phyloP scores from a whole-genome alignment of 2,329 filamentous ascomycete species.

The Ophiostoma sp. region DNA sequence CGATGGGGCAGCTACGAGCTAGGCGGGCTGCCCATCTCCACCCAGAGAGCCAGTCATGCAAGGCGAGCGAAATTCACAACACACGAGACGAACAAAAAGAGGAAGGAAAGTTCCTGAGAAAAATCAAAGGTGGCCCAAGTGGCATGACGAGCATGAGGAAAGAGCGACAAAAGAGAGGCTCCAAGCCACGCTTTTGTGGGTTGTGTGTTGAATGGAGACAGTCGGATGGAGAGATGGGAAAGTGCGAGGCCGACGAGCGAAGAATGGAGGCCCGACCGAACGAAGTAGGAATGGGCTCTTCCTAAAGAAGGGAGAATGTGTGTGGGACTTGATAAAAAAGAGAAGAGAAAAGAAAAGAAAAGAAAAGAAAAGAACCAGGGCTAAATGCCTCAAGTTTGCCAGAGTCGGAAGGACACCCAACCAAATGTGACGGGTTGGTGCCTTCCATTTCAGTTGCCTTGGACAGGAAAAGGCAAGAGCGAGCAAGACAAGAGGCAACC shows the following conservation, averaged over 20 bases:
- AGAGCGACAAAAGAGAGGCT: background rate
- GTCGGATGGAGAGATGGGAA: background rate
- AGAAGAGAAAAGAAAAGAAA: background rate
- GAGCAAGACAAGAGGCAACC: background rate
- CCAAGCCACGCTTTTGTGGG: background rate
- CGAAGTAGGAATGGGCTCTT: background rate
- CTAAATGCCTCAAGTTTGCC: background rate
- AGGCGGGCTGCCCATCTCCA: background rate
- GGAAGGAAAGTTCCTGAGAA: background rate
- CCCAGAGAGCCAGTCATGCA: background rate
- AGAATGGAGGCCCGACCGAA: slow-evolving; percentile 3
- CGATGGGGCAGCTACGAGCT: background rate
- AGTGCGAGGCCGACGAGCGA: slow-evolving; percentile 4
- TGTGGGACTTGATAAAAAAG: background rate
- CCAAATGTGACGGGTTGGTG: background rate
- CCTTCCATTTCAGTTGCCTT: background rate
- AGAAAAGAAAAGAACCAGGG: background rate
- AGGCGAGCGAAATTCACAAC: slow-evolving; percentile 5
- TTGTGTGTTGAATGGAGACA: background rate
- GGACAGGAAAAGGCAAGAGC: background rate
- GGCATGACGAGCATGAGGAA: background rate
- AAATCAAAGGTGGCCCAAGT: background rate
- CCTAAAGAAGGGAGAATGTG: background rate
- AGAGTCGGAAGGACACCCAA: background rate
- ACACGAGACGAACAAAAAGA: slow-evolving; percentile 5